Conservation (phyloP, 2,329 filamentous ascomycete genomes). For the Acrocalymma vagum region DNA sequence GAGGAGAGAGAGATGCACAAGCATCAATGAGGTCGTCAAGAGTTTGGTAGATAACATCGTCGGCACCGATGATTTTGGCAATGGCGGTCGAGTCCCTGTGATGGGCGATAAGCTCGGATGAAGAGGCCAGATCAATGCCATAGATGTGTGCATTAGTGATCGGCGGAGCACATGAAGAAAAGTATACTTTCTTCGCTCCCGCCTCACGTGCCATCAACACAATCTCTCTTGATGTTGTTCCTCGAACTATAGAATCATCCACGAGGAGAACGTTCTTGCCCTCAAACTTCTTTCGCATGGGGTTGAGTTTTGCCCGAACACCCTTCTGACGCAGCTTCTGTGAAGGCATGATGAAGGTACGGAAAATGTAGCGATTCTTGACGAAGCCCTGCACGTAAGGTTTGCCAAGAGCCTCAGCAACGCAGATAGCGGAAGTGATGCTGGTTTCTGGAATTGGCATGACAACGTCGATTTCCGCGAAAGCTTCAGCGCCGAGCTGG, state of each 20-base stretch:
- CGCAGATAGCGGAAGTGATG: conserved; percentile 79
- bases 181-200: conserved; percentile 82
- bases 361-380: conserved; percentile 89
- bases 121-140: conserved; percentile 78
- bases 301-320: conserved; percentile 87
- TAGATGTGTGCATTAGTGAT: conserved; percentile 90
- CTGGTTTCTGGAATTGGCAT: conserved; percentile 87
- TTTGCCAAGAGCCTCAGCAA: conserved; percentile 79
- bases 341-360: conserved; percentile 87
- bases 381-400: conserved; percentile 84
- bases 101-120: conserved; percentile 75
- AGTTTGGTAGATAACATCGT: conserved; percentile 79
- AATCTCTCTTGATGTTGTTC: conserved; percentile 82
- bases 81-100: conserved; percentile 69
- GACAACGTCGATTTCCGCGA: conserved; percentile 82
- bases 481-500: conserved; percentile 71
- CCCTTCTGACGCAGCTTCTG: conserved; percentile 84
- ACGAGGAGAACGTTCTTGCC: conserved; percentile 83
- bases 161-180: conserved; percentile 82
- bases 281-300: conserved; percentile 85
- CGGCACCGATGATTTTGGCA: conserved; percentile 74
- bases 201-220: conserved; percentile 86
- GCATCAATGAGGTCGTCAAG: conserved; percentile 82
- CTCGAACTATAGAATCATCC: conserved; percentile 89
- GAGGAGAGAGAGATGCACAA: conserved; percentile 75